A percentile compares a stretch with the other conserved stretches of the same genome.
These are phyloP conservation scores for Pythium myriotylum DNA, from an alignment of 352 stramenopile genomes.

Conservation along the genomic window DNA sequence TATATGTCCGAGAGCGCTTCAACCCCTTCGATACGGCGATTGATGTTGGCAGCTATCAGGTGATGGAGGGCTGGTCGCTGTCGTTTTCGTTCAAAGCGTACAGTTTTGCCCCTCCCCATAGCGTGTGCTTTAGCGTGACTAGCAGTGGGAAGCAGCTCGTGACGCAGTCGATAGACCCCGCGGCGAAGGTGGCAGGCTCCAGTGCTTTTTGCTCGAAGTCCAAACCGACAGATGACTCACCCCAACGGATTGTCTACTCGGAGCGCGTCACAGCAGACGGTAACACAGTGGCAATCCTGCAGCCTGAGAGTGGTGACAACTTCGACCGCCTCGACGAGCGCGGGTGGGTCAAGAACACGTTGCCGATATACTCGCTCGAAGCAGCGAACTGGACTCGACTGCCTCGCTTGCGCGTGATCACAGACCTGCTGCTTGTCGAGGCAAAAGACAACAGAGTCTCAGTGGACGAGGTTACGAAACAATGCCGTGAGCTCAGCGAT, in stretches of 20 bases:
- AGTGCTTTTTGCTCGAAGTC: slow-evolving; percentile 41
- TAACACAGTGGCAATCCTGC: slow-evolving; percentile 27
- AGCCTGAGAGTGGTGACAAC: slow-evolving; percentile 29
- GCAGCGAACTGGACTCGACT: slow-evolving; percentile 33
- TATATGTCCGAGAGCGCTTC: slow-evolving; percentile 40
- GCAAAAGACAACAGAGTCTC: slow-evolving; percentile 24
- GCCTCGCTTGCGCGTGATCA: slow-evolving; percentile 31
- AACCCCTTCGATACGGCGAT: slow-evolving; percentile 37
- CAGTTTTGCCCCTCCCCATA: slow-evolving; percentile 37
- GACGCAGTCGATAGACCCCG: slow-evolving; percentile 10
- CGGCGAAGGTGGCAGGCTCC: slow-evolving; percentile 2
- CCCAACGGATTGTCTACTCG: slow-evolving; percentile 36
- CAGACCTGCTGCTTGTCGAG: slow-evolving; percentile 41
- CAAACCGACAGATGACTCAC: slow-evolving; percentile 33
- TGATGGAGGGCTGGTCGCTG: slow-evolving; percentile 20
- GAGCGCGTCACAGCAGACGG: slow-evolving; percentile 22
- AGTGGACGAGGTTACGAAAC: slow-evolving; percentile 36
- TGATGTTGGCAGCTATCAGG: slow-evolving; percentile 14
- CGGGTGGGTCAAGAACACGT: slow-evolving; percentile 31
- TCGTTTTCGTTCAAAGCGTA: slow-evolving; percentile 44
- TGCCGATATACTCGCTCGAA: slow-evolving; percentile 29
- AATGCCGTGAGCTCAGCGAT: slow-evolving; percentile 26
- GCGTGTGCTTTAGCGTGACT: slow-evolving; percentile 32
- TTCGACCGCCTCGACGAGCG: slow-evolving; percentile 37
- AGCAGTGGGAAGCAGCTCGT: slow-evolving; percentile 17